Evolutionary conservation across 257 asterid genomes (phyloP).

Genomic region (Leptodermis oblonga): DNA sequence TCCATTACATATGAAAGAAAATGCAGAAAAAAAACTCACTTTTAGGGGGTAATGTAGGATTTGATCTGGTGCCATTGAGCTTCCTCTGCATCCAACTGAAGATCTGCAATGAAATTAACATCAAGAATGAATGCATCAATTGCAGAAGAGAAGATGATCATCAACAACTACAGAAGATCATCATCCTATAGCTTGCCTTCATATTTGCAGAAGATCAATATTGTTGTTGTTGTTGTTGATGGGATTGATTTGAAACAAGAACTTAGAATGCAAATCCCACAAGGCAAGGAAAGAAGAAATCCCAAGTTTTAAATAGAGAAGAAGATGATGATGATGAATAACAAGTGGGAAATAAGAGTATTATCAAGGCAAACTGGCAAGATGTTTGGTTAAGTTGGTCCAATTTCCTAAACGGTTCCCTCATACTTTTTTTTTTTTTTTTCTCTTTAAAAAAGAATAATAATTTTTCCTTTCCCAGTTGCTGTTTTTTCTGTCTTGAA

Average conservation of each 20-base stretch:
- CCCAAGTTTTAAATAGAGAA: conserved; percentile 27
- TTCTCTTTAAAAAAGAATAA: too few species aligned
- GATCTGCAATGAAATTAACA: conserved; percentile 39
- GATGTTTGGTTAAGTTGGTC: conserved; percentile 33
- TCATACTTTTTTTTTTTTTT: conserved; percentile 12
- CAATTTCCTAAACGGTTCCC: conserved; percentile 49
- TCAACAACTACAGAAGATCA: not conserved
- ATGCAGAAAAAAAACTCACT: conserved; percentile 31
- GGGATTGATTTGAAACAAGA: conserved; percentile 20
- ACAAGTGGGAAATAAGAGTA: conserved; percentile 3
- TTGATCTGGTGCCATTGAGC: conserved; percentile 34
- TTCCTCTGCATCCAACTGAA: conserved; percentile 66
- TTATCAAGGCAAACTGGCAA: conserved; percentile 13
- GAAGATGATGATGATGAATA: not conserved
- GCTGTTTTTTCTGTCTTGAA: not conserved
- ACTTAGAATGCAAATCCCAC: conserved; percentile 26
- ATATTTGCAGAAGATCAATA: conserved; percentile 19
- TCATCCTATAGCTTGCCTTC: conserved; percentile 46
- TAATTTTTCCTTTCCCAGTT: not conserved
- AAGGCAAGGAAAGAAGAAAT: conserved; percentile 19
- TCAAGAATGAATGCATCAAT: not conserved
- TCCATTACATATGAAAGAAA: not conserved
- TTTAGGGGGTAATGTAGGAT: conserved; percentile 19
- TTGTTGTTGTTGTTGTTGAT: not conserved
- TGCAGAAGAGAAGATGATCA: too few species aligned